Evolutionary conservation across 2,329 filamentous ascomycete species (phyloP).

Genomic region (Hypoxylon sp.): DNA sequence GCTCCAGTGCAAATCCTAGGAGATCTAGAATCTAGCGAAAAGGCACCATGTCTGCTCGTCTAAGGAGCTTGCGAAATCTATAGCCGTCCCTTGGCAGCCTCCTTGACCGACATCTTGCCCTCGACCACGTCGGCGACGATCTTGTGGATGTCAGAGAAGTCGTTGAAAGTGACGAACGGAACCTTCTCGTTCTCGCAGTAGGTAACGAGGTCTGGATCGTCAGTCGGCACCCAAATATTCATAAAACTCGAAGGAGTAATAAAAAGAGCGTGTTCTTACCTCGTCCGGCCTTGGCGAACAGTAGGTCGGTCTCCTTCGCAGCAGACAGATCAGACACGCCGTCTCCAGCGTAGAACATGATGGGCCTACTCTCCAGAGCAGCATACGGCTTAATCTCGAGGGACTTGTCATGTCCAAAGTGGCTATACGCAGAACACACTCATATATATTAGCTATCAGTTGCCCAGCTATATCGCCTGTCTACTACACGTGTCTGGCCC

Average conservation of each 20-base stretch:
- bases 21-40: not conserved
- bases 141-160: constrained; percentile 80
- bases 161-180: constrained; percentile 86
- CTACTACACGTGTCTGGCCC: not conserved
- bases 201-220: constrained; percentile 75
- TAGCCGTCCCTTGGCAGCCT: constrained; percentile 65
- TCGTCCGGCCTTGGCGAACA: constrained; percentile 92
- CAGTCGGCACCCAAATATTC: constrained; percentile 18
- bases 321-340: constrained; percentile 93
- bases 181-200: constrained; percentile 87
- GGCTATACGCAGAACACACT: constrained; percentile 53
- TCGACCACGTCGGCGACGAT: constrained; percentile 80
- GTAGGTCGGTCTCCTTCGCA: constrained; percentile 87
- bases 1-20: not conserved
- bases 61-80: not conserved
- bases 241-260: not conserved
- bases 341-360: constrained; percentile 93
- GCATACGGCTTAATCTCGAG: constrained; percentile 89
- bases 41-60: not conserved
- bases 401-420: constrained; percentile 97
- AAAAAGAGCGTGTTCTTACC: constrained; percentile 58
- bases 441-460: constrained; percentile 1
- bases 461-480: not conserved
- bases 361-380: constrained; percentile 76
- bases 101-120: constrained; percentile 73